A percentile compares a stretch with the other conserved stretches of the same genome.
These are phyloP conservation scores for Coemansia aciculifera DNA, from an alignment of 192 early-diverging fungal species.

Conservation along the genomic window DNA sequence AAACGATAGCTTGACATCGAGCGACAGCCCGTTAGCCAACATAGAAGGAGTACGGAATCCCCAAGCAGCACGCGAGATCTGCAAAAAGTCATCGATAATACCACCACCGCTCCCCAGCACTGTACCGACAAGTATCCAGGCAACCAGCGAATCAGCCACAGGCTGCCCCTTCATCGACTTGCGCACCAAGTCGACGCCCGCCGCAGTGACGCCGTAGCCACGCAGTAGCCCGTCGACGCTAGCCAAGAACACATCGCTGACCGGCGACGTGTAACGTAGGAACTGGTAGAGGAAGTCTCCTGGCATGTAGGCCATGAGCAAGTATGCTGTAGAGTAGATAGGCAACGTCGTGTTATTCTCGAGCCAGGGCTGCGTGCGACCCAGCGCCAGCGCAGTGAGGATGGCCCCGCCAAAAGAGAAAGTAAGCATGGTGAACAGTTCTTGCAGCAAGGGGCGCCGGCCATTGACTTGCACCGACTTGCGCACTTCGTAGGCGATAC, in stretches of 20 bases:
- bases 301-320: slow-evolving; percentile 45
- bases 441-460: slow-evolving; percentile 44
- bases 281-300: slow-evolving; percentile 47
- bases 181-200: slow-evolving; percentile 56
- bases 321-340: slow-evolving; percentile 38
- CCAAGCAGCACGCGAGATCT: slow-evolving; percentile 46
- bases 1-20: slow-evolving; percentile 54
- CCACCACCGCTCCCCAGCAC: slow-evolving; percentile 57
- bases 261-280: slow-evolving; percentile 36
- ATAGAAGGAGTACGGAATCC: slow-evolving; percentile 49
- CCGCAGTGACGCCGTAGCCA: slow-evolving; percentile 56
- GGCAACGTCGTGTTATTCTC: slow-evolving; percentile 51
- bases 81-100: slow-evolving; percentile 56
- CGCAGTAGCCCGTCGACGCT: slow-evolving; percentile 53
- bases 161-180: slow-evolving; percentile 44
- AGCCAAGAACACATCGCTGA: slow-evolving; percentile 55
- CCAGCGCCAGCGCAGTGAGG: slow-evolving; percentile 52
- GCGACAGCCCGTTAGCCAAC: slow-evolving; percentile 25
- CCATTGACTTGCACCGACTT: slow-evolving; percentile 42
- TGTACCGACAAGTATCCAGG: slow-evolving; percentile 52
- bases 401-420: slow-evolving; percentile 58
- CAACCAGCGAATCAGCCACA: slow-evolving; percentile 50
- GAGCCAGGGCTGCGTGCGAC: slow-evolving; percentile 51
- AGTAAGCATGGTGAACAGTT: slow-evolving; percentile 55
- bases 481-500: slow-evolving; percentile 58